Base-by-base conservation (phyloP, 257 asterid species). In the Ocimum tenuiflorum region DNA sequence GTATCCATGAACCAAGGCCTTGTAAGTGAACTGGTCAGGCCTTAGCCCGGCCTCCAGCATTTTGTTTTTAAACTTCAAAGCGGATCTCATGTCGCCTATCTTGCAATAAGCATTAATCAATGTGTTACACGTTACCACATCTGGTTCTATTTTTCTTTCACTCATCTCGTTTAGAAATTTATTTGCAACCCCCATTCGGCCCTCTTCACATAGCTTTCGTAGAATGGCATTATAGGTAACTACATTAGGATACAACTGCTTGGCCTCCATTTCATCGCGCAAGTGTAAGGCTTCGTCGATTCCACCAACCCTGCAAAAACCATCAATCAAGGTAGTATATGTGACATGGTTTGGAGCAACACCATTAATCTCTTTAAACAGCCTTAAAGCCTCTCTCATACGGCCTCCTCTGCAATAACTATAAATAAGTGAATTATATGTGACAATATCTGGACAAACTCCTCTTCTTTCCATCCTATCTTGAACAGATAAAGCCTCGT, bases 91-190 rank as follows among this genome's bases (percentile, higher is more conserved):
- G 66, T 92, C 99, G 41, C 95, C 89, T 4, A 87, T 84, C 82
- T 91, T 89, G 87, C 88, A 78, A 70, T 91, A 89, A 38, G 91
- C 91, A 77, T 89, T 92, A 36, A 92, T 87, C 70, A 92, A 74
- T 0, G 99, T 92, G 82, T 92, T 92, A 38, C 97, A 92, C 0
- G 99, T 89, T 22, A 89, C 67, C 62, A 55, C 79, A 65, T 92
- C 91, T 2, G 99, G 91, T 15, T 84, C 82, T 39, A 92, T 68
- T 63, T 78, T 84, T 66, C 80, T 79, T 60, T 80, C 90, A 9
- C 77, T 70, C 97, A 92, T 89, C 50, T 89, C 88, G 48, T 63
- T 83, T 27, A 92, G 73, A 36, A 92, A 70, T 67, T 58, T 81
- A 71, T 85, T 87, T 27, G 91, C 92, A 45, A 84, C 95, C 80